Conservation (phyloP, 2,329 filamentous ascomycete genomes). For the Phaeomoniella chlamydospora region DNA sequence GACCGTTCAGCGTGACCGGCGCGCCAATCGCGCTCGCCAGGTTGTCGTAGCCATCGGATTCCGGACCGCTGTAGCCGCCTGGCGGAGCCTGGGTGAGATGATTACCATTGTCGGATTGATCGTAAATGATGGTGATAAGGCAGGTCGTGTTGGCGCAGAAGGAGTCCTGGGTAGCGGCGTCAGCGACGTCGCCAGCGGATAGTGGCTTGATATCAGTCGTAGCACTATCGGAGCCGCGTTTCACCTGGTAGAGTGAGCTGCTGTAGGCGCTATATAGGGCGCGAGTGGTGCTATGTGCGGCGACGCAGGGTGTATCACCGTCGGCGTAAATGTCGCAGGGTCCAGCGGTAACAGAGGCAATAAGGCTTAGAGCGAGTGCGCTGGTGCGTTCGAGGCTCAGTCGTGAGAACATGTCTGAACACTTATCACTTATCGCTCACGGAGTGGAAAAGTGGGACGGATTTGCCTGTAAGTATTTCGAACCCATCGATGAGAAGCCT, state of each 20-base stretch:
- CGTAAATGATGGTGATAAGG: conserved; percentile 49
- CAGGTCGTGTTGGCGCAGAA: conserved; percentile 50
- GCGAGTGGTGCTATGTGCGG: conserved; percentile 51
- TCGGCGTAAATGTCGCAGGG: conserved; percentile 49
- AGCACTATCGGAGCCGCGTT: conserved; percentile 35
- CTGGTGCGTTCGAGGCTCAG: conserved; percentile 12
- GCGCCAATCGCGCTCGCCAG: conserved; percentile 44
- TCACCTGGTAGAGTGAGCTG: conserved; percentile 45
- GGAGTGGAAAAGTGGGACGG: conserved; percentile 1
- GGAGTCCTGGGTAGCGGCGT: conserved; percentile 43
- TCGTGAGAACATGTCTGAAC: conserved; percentile 17
- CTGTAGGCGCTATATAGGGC: conserved; percentile 41
- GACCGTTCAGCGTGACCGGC: conserved; percentile 44
- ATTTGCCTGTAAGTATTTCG: not conserved
- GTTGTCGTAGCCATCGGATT: conserved; percentile 43
- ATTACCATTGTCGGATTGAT: conserved; percentile 48
- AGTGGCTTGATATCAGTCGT: conserved; percentile 35
- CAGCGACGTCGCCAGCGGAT: conserved; percentile 46
- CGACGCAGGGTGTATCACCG: conserved; percentile 47
- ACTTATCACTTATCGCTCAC: too few species aligned
- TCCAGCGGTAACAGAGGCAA: conserved; percentile 30
- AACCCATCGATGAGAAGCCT: conserved; percentile 1
- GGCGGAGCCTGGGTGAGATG: conserved; percentile 49
- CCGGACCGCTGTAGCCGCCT: conserved; percentile 42
- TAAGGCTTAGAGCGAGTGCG: conserved; percentile 18